These are phyloP conservation scores for Colletotrichum agaves DNA, from an alignment of 2,329 filamentous ascomycete species.

Conservation along the genomic window DNA sequence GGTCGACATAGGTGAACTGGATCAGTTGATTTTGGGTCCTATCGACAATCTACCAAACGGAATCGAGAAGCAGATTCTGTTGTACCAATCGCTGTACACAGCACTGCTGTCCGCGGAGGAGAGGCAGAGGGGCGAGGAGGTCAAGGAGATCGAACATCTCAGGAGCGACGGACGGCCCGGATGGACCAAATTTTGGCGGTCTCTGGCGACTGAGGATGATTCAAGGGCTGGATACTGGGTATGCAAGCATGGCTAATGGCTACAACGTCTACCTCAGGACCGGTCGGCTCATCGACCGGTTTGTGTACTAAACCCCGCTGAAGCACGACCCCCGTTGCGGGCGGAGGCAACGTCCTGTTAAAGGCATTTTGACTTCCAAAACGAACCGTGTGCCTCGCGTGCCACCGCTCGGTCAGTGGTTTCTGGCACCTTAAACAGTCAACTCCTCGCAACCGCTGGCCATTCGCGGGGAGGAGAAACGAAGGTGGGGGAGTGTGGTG, in stretches of 20 bases:
- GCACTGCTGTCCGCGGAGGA: slow-evolving; percentile 20
- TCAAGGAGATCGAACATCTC: slow-evolving; percentile 33
- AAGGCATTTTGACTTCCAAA: slow-evolving; percentile 31
- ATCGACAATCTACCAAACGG: slow-evolving; percentile 27
- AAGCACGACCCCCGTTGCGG: not conserved
- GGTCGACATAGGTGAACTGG: slow-evolving; percentile 26
- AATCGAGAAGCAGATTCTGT: slow-evolving; percentile 29
- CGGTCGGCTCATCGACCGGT: slow-evolving; percentile 9
- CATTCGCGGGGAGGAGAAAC: slow-evolving; percentile 13
- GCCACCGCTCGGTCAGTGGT: not conserved
- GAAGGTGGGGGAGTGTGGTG: not conserved
- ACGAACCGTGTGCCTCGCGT: not conserved
- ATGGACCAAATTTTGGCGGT: slow-evolving; percentile 38
- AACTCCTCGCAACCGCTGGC: slow-evolving; percentile 14
- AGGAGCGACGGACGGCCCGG: slow-evolving; percentile 30
- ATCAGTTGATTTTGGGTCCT: slow-evolving; percentile 16
- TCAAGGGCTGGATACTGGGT: slow-evolving; percentile 35
- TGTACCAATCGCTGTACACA: slow-evolving; percentile 35
- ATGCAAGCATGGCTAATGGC: slow-evolving; percentile 32
- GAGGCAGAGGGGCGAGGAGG: slow-evolving; percentile 2
- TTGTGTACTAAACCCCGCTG: slow-evolving; percentile 10
- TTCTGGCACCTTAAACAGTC: slow-evolving; percentile 6
- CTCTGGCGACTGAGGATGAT: not conserved
- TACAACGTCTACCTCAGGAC: not conserved
- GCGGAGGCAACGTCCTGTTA: slow-evolving; percentile 5